Evolutionary conservation across 208 protist species (phyloP), one percentile per base, ranked within the genome.

Genomic region (Leishmania aethiopica): DNA sequence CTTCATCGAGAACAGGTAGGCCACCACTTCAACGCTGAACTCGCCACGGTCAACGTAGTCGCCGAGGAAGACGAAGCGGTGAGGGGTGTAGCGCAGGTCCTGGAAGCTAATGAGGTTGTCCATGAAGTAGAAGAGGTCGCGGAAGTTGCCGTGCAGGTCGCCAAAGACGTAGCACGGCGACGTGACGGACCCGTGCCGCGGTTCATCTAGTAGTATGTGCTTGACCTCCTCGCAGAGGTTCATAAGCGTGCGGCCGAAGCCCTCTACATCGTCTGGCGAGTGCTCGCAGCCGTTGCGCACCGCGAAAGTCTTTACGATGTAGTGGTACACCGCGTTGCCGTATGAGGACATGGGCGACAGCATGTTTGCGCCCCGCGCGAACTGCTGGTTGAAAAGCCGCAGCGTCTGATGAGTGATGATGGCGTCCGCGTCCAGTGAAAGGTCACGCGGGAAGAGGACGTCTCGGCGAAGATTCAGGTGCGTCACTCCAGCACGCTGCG

Each of bases 21-120:
- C 94, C 17, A 98, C 82, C n/a, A 96, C 93, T 83, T 98, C 95
- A 32, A 98, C 94, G 80, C 93, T 94, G 81, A 97, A 97, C 79
- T 95, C 92, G 35, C 99, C 99, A 76, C 99, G 96, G 86, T 99
- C 99, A 22, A 99, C 99, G 90, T 99, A 99, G 90, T 99, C 98
- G 55, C 96, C 99, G n/a, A 99, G 93, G 80, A 99, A 99, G 35
- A 99, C 88, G 82, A 99, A 99, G 25, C 92, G 91, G 78, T 96
- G 92, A 64, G 96, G 93, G 55, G 95, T 97, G 94, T 98, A 98
- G 84, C 94, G 94, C 42, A 98, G 88, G 74, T 97, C 93, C 75
- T 97, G 91, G 85, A 98, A 98, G 81, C 92, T 93, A 47, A 98
- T 94, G 55, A 99, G 88, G 69, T 98, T 96, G 79, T 96, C 91